Percentiles rank a stretch among this genome's conserved stretches.
These are phyloP conservation scores for Gaertneriomyces semiglobifer DNA, from an alignment of 192 early-diverging fungal genomes.

Conservation along the genomic window DNA sequence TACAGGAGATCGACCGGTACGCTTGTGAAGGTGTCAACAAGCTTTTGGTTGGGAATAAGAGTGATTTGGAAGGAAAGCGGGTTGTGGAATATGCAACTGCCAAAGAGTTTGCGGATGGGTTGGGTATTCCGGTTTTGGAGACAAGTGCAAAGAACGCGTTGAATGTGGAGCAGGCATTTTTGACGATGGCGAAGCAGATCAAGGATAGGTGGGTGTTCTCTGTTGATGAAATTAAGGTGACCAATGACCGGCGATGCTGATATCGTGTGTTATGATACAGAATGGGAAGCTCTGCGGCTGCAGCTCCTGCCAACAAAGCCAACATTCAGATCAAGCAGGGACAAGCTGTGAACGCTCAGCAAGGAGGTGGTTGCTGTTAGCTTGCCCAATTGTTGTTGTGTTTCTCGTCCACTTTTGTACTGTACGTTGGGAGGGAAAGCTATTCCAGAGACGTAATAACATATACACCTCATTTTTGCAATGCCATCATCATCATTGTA, in stretches of 20 bases:
- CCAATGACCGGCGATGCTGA: conserved; percentile 5
- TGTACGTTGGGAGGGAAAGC: too few species aligned
- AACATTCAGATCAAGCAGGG: conserved; percentile 54
- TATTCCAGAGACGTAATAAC: too few species aligned
- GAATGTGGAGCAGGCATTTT: conserved; percentile 98
- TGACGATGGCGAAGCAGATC: conserved; percentile 99
- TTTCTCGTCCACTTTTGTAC: too few species aligned
- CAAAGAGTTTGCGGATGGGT: conserved; percentile 88
- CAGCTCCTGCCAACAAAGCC: conserved; percentile 43
- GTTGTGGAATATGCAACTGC: conserved; percentile 74
- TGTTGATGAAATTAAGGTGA: neutral
- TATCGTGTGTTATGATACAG: conserved; percentile 28
- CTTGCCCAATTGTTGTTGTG: neutral
- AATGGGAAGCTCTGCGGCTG: conserved; percentile 54
- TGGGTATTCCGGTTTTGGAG: conserved; percentile 93
- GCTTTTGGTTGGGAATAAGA: conserved; percentile 97
- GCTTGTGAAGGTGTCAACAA: conserved; percentile 97
- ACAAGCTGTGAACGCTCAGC: conserved; percentile 46
- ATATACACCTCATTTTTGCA: too few species aligned
- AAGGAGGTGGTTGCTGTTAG: conserved; percentile 53
- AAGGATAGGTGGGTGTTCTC: conserved; percentile 77
- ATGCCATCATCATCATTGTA: too few species aligned
- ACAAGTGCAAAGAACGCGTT: conserved; percentile 96
- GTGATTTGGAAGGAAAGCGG: conserved; percentile 90
- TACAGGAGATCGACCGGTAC: conserved; percentile 98